A percentile compares a stretch with the other conserved stretches of the same genome.
phyloP scores from a whole-genome alignment of 495 filamentous ascomycete genomes.

The Neurospora sp. region DNA sequence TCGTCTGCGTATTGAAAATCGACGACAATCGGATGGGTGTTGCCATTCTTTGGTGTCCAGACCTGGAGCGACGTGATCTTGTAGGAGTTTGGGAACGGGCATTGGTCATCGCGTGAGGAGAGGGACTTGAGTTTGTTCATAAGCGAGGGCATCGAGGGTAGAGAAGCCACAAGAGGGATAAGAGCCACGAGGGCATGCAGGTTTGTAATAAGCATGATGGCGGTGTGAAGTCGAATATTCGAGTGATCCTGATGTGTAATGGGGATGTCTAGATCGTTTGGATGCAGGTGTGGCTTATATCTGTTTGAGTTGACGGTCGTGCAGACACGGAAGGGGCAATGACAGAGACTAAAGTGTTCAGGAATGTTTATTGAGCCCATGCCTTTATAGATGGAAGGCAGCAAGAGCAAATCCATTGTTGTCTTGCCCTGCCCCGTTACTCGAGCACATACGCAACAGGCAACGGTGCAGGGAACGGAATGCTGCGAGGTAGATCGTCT shows the following conservation, averaged over 20 bases:
- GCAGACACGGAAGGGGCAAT: not conserved
- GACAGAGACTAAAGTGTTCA: not conserved
- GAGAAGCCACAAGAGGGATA: slow-evolving; percentile 2
- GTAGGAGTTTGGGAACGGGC: slow-evolving; percentile 15
- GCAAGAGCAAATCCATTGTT: not conserved
- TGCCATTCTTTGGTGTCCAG: slow-evolving; percentile 12
- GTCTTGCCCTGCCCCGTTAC: not conserved
- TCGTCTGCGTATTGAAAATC: slow-evolving; percentile 17
- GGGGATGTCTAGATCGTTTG: not conserved
- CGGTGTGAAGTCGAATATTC: not conserved
- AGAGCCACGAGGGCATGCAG: slow-evolving; percentile 5
- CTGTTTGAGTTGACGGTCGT: not conserved
- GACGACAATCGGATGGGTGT: slow-evolving; percentile 3
- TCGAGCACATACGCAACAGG: not conserved
- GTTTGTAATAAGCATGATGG: not conserved
- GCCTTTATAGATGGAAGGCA: not conserved
- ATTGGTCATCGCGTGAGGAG: slow-evolving; percentile 5
- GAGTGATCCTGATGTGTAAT: not conserved
- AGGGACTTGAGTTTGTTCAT: not conserved
- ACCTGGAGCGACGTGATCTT: slow-evolving; percentile 11
- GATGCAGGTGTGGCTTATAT: not conserved
- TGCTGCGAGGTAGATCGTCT: not conserved
- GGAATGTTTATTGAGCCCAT: not conserved
- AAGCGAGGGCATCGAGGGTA: slow-evolving; percentile 6
- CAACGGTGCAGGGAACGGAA: not conserved